These are phyloP conservation scores for Candida berthetii DNA, from an alignment of 805 yeast species.

Conservation along the genomic window DNA sequence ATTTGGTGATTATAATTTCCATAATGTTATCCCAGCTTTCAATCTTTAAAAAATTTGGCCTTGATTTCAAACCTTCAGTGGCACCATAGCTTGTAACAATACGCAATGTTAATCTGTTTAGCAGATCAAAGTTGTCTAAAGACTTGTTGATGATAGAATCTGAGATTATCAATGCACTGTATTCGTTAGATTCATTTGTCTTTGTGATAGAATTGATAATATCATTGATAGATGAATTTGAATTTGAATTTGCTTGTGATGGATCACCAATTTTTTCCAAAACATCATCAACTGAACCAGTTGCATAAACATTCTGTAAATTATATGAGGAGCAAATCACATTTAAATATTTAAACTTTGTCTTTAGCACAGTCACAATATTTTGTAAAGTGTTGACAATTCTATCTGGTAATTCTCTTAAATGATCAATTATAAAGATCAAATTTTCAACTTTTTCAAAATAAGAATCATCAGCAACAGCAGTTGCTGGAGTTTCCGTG, in stretches of 20 bases:
- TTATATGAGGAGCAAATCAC: constrained; percentile 11
- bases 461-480: background rate
- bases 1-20: constrained; percentile 15
- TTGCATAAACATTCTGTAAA: constrained; percentile 1
- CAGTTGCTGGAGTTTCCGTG: constrained; percentile 4
- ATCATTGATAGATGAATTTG: background rate
- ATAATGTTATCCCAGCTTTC: constrained; percentile 18
- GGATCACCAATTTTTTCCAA: background rate
- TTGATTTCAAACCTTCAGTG: background rate
- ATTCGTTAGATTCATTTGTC: background rate
- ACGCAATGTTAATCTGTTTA: constrained; percentile 10
- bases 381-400: constrained; percentile 10
- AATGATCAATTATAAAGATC: constrained; percentile 13
- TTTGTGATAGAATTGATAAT: constrained; percentile 3
- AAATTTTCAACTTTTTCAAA: constrained; percentile 10
- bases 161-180: background rate
- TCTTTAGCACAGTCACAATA: constrained; percentile 12
- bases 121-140: no score
- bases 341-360: constrained; percentile 8
- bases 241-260: background rate
- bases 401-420: constrained; percentile 3
- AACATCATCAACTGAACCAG: constrained; percentile 2
- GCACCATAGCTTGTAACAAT: constrained; percentile 1
- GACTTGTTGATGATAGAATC: background rate
- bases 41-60: constrained; percentile 2